phyloP scores from a whole-genome alignment of 164 flowering plant genomes.

The Malania oleifera region DNA sequence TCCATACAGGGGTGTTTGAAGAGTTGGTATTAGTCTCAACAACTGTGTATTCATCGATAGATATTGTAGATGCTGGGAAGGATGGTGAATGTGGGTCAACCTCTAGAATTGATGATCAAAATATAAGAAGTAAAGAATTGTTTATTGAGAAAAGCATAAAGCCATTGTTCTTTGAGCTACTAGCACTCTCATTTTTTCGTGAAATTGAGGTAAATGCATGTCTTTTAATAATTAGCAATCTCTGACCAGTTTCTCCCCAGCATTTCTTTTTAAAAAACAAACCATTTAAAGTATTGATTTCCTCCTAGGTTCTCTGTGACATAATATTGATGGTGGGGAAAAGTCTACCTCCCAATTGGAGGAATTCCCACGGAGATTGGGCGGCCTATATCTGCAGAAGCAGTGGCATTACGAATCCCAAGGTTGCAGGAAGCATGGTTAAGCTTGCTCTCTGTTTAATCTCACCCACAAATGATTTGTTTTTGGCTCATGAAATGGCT shows the following conservation, averaged over 20 bases:
- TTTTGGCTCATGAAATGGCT: conserved; percentile 48
- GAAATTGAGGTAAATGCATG: conserved; percentile 56
- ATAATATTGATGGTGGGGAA: conserved; percentile 45
- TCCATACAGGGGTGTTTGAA: conserved; percentile 35
- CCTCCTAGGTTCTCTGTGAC: conserved; percentile 54
- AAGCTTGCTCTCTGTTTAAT: conserved; percentile 40
- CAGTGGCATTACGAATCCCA: conserved; percentile 27
- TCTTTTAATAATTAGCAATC: background rate
- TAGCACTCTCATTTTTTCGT: conserved; percentile 32
- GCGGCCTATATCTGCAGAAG: conserved; percentile 45
- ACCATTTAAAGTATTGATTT: conserved; percentile 5
- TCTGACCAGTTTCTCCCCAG: no score
- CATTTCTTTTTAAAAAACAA: background rate
- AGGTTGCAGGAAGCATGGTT: conserved; percentile 47
- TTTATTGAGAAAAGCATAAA: conserved; percentile 44
- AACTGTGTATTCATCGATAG: conserved; percentile 15
- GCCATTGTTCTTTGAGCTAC: conserved; percentile 61
- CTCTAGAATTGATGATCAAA: conserved; percentile 32
- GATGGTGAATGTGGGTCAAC: conserved; percentile 27
- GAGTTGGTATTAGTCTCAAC: conserved; percentile 38
- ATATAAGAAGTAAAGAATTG: conserved; percentile 27
- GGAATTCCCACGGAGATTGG: conserved; percentile 55
- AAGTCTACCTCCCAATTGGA: conserved; percentile 39
- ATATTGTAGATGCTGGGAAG: conserved; percentile 10
- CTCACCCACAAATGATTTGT: conserved; percentile 52